Evolutionary conservation across 169 alveolate species (phyloP).

Genomic region (Eimeria tenella): DNA sequence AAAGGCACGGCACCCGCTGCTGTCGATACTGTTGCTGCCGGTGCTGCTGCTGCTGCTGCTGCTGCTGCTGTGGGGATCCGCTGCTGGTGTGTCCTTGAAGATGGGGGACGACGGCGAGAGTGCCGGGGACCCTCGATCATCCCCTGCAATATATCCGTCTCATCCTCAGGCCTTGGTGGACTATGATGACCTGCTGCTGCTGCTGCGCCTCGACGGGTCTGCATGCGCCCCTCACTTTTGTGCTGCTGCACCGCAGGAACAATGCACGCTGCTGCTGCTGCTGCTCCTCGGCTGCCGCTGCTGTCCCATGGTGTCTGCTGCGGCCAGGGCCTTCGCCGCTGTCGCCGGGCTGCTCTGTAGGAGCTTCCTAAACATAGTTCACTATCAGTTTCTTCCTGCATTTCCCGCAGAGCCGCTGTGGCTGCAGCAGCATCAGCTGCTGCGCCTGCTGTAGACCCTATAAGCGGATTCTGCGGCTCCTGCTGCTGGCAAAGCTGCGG

Average conservation of each 20-base stretch:
- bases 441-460: neutral
- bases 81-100: neutral
- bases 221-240: neutral
- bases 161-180: neutral
- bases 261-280: neutral
- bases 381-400: neutral
- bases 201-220: neutral
- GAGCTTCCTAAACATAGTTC: neutral
- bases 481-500: neutral
- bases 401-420: neutral
- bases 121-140: neutral
- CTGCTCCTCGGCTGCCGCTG: constrained; percentile 22
- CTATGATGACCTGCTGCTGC: neutral
- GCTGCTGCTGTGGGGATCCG: neutral
- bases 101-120: neutral
- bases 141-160: neutral
- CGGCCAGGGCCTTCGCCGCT: constrained; percentile 2
- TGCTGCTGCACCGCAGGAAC: neutral
- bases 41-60: neutral
- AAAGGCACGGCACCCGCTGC: neutral
- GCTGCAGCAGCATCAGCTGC: constrained; percentile 6
- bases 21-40: neutral
- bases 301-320: constrained; percentile 37
- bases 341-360: constrained; percentile 16
- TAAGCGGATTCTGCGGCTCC: neutral